Evolutionary conservation across 768 basidiomycete genomes (phyloP).

Genomic region (Kwoniella bestiolae): DNA sequence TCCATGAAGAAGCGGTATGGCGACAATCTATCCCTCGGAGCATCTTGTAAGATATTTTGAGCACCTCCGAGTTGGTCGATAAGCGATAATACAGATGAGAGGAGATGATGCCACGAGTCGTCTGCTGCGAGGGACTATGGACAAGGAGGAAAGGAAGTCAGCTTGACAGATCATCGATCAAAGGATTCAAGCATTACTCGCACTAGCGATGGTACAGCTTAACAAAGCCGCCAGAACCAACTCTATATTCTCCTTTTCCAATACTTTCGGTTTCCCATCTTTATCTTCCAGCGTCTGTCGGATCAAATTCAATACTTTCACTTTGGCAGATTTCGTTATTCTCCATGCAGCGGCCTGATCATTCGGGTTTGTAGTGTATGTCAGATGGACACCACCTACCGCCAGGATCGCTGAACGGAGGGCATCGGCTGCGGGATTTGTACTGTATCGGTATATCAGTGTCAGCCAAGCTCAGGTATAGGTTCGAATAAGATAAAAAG

Average conservation of each 20-base stretch:
- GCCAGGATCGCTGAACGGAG: slow-evolving; percentile 41
- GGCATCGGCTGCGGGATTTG: slow-evolving; percentile 39
- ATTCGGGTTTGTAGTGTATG: slow-evolving; percentile 27
- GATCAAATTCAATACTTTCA: slow-evolving; percentile 31
- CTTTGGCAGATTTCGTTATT: slow-evolving; percentile 26
- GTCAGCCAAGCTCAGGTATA: neutral
- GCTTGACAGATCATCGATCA: neutral
- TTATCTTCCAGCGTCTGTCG: slow-evolving; percentile 19
- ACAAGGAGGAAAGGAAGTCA: neutral
- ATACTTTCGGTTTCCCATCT: slow-evolving; percentile 9
- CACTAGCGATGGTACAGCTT: slow-evolving; percentile 45
- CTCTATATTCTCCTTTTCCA: slow-evolving; percentile 34
- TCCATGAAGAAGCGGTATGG: slow-evolving; percentile 46
- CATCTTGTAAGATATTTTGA: slow-evolving; percentile 29
- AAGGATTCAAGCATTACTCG: slow-evolving; percentile 19
- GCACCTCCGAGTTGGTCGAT: slow-evolving; percentile 45
- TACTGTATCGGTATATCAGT: slow-evolving; percentile 1
- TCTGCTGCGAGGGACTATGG: slow-evolving; percentile 45
- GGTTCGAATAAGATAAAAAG: neutral
- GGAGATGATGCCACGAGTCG: slow-evolving; percentile 47
- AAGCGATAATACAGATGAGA: slow-evolving; percentile 33
- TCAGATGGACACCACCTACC: slow-evolving; percentile 44
- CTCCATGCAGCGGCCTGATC: slow-evolving; percentile 31
- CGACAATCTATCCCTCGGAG: slow-evolving; percentile 31
- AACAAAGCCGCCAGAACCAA: slow-evolving; percentile 45